Base-by-base conservation (phyloP, 441 rosid genomes). In the Pelargonium australe region DNA sequence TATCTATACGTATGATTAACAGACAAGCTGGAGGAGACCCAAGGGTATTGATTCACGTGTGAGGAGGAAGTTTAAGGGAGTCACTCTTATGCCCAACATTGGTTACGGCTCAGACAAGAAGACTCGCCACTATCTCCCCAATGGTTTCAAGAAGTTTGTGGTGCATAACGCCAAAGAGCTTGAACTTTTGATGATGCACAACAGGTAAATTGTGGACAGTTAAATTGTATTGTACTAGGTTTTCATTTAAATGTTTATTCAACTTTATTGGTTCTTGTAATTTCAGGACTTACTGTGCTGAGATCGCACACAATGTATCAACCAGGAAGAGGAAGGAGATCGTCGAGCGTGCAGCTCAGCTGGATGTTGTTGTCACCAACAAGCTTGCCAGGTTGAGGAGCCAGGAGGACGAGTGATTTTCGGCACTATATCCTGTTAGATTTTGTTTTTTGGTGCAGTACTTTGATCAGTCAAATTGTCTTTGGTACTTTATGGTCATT, bases 281-380 rank as follows among this genome's bases (percentile, higher is more conserved):
- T 34, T 34, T 0, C 7, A 34, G 76, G 76, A 73, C 76, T n/a
- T 68, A 73, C 60, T 73, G 76, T 73, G 72, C 76, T 34, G 40
- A 34, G 40, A 34, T 34, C 40, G 40, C 40, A 34, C 40, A 34
- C 40, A 34, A 34, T 34, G 40, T 34, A 34, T 34, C 40, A 34
- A 34, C 40, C 40, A 34, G 40, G 40, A 34, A 0, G 76, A 73
- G 61, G 76, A 69, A 73, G 68, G 76, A 64, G 1, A 73, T 73
- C 4, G 76, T 73, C 4, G 76, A 73, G 13, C 76, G 72, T 4
- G 76, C 76, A 40, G 76, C 76, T 19, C 67, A 73, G 31, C 72
- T 73, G 11, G 72, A 73, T 11, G 72, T 68, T n/a, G 72, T 73
- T 23, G 68, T 73, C 37, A 68, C 68, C 31, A 73, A 68, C 76